phyloP scores from a whole-genome alignment of 176 grass and related monocot species.

The Avena atlantica region DNA sequence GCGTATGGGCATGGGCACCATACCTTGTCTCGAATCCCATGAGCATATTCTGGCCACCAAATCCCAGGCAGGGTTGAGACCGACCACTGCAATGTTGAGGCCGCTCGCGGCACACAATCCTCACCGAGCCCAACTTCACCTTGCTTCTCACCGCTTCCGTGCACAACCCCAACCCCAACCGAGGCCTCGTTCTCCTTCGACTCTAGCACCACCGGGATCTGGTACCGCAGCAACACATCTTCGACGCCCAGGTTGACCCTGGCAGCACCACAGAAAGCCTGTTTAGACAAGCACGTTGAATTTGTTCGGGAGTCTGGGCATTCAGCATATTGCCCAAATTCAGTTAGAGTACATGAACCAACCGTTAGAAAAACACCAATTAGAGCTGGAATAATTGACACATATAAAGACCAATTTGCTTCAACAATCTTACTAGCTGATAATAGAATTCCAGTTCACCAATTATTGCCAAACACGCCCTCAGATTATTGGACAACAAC shows the following conservation, averaged over 20 bases:
- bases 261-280: slow-evolving; percentile 40
- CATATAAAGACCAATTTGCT: neutral
- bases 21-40: no score
- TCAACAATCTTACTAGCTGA: neutral
- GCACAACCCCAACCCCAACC: slow-evolving; percentile 74
- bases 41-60: no score
- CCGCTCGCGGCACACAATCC: no score
- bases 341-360: neutral
- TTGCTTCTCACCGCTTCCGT: slow-evolving; percentile 56
- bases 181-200: slow-evolving; percentile 58
- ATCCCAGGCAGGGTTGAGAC: no score
- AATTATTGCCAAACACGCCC: neutral
- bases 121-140: slow-evolving; percentile 54
- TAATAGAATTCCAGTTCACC: neutral
- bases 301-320: neutral
- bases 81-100: no score
- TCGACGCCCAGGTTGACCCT: slow-evolving; percentile 42
- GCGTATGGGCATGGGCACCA: no score
- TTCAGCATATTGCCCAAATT: neutral
- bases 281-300: neutral
- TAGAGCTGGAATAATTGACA: neutral
- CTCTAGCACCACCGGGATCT: slow-evolving; percentile 35
- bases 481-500: slow-evolving; percentile 31
- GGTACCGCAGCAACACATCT: slow-evolving; percentile 51
- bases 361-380: neutral